Conservation (phyloP, 2,329 filamentous ascomycete species). For the Ophiostoma fasciatum region DNA sequence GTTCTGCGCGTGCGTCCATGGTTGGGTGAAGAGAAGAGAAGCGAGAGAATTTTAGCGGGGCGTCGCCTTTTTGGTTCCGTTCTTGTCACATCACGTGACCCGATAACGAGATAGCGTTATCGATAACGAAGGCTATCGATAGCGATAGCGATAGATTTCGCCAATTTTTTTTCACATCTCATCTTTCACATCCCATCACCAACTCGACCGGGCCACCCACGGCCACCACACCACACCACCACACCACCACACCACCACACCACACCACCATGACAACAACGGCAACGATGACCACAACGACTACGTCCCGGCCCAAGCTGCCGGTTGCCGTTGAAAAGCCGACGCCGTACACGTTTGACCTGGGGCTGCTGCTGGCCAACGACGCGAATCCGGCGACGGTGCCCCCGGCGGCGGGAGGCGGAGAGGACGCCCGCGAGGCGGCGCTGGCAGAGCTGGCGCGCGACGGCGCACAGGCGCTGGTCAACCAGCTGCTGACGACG, state of each 20-base stretch:
- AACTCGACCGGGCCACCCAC: no score
- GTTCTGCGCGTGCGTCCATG: conserved; percentile 15
- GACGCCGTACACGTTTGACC: conserved; percentile 83
- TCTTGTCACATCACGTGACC: no score
- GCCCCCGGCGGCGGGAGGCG: conserved; percentile 33
- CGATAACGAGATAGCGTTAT: not conserved
- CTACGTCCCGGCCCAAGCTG: conserved; percentile 28
- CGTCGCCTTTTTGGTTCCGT: conserved; percentile 2
- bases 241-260: conserved; percentile 1
- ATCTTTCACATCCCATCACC: no score
- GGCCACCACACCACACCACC: not conserved
- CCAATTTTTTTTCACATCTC: not conserved
- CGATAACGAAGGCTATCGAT: no score
- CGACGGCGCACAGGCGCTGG: conserved; percentile 78
- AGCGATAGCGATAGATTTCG: no score
- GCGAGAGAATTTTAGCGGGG: no score
- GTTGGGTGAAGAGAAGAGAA: no score
- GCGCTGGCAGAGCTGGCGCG: conserved; percentile 61
- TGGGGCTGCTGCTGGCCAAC: conserved; percentile 71
- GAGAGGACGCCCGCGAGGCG: conserved; percentile 25
- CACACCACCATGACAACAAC: conserved; percentile 2
- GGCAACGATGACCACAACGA: conserved; percentile 18
- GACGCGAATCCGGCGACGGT: conserved; percentile 71
- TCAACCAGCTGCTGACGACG: conserved; percentile 88
- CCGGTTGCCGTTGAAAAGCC: conserved; percentile 61